Percentiles rank a stretch among this genome's conserved stretches.
phyloP scores from a whole-genome alignment of 306 rosid genomes.

The Sindora glabra region DNA sequence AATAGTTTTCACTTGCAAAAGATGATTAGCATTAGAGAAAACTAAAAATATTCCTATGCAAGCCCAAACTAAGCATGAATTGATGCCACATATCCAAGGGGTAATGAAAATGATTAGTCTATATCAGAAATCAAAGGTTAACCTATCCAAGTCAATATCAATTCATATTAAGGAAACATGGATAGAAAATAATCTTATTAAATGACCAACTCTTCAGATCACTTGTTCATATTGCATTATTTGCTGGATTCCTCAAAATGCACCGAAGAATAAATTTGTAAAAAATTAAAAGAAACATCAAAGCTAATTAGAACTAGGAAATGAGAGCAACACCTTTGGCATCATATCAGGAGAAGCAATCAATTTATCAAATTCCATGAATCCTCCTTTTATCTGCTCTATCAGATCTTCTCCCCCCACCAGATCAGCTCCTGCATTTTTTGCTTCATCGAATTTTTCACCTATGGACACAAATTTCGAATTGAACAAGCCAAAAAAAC shows the following conservation, averaged over 20 bases:
- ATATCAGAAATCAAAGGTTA: not conserved
- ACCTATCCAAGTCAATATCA: not conserved
- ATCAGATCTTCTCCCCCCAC: conserved; percentile 99
- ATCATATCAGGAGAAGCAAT: conserved; percentile 99
- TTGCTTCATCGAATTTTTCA: conserved; percentile 92
- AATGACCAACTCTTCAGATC: not conserved
- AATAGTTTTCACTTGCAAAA: not conserved
- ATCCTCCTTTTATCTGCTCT: conserved; percentile 93
- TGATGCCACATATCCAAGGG: not conserved
- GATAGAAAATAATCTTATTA: not conserved
- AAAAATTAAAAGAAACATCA: not conserved
- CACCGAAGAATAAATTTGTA: not conserved
- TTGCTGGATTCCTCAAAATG: not conserved
- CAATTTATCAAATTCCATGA: conserved; percentile 97
- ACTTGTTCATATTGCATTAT: not conserved
- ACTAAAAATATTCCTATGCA: not conserved
- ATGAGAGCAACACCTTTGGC: conserved; percentile 77
- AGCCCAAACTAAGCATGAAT: not conserved
- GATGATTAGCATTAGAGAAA: not conserved
- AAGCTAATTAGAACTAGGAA: conserved; percentile 15
- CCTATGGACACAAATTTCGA: conserved; percentile 37
- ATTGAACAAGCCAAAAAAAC: conserved; percentile 14
- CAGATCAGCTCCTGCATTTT: conserved; percentile 95
- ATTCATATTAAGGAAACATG: not conserved
- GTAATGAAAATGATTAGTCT: not conserved